These are phyloP conservation scores for Canavalia ensiformis DNA, from an alignment of 306 rosid species.

Conservation along the genomic window DNA sequence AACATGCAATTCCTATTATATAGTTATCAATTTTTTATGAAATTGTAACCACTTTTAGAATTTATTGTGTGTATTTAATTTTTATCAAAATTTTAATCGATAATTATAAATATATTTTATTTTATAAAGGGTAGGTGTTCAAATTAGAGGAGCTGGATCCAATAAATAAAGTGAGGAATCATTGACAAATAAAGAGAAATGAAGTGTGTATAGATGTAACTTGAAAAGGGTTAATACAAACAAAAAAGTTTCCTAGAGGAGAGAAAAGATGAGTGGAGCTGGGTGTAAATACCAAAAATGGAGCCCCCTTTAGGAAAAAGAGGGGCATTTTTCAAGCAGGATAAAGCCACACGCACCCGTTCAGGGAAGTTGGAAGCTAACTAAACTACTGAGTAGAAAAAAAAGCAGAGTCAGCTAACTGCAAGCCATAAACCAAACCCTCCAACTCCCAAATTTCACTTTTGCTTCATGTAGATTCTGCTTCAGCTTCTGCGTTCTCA, in stretches of 20 bases:
- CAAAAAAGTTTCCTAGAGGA: background rate
- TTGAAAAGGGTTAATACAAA: too few relatives aligned
- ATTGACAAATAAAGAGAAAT: too few relatives aligned
- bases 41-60: too few relatives aligned
- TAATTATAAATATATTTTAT: too few relatives aligned
- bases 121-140: too few relatives aligned
- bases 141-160: too few relatives aligned
- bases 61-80: too few relatives aligned
- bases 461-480: constrained; percentile 54
- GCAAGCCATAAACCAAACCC: constrained; percentile 26
- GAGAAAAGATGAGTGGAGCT: constrained; percentile 13
- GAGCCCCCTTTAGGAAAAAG: constrained; percentile 52
- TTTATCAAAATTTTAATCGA: too few relatives aligned
- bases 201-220: too few relatives aligned
- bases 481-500: constrained; percentile 11
- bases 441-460: background rate
- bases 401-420: background rate
- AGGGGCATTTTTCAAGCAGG: constrained; percentile 44
- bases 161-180: too few relatives aligned
- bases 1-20: background rate
- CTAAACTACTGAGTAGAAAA: background rate
- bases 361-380: constrained; percentile 16
- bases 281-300: constrained; percentile 44
- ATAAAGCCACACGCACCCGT: constrained; percentile 51
- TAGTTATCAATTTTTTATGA: background rate